A percentile compares a stretch with the other conserved stretches of the same genome.
Evolutionary conservation across 495 filamentous ascomycete genomes (phyloP).

Genomic region (Acidiella bohemica): DNA sequence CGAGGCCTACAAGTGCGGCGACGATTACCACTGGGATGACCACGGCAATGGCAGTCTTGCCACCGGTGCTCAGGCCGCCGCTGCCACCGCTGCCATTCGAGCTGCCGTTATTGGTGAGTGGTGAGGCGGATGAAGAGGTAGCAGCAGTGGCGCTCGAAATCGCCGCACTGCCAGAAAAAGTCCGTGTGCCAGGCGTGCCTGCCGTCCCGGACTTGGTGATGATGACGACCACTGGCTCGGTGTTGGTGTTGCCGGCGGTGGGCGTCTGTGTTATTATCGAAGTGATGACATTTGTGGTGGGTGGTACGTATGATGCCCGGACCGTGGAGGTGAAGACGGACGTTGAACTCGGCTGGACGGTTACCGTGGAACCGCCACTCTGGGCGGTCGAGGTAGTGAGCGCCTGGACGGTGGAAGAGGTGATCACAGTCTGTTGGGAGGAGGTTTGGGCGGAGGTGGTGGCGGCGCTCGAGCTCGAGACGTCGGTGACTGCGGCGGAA

Average conservation of each 20-base stretch:
- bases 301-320: constrained; percentile 20
- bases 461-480: not conserved
- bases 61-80: constrained; percentile 42
- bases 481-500: not conserved
- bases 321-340: constrained; percentile 20
- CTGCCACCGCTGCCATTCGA: constrained; percentile 3
- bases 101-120: constrained; percentile 7
- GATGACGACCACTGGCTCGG: constrained; percentile 10
- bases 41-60: constrained; percentile 81
- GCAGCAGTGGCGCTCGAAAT: constrained; percentile 7
- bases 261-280: constrained; percentile 22
- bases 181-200: constrained; percentile 1
- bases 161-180: too few species aligned
- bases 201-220: constrained; percentile 5
- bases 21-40: constrained; percentile 86
- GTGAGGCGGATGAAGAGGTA: constrained; percentile 12
- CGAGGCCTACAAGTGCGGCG: constrained; percentile 61
- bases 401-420: constrained; percentile 1
- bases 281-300: constrained; percentile 25
- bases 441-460: constrained; percentile 2
- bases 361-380: constrained; percentile 8
- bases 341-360: too few species aligned
- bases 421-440: constrained; percentile 1
- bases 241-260: constrained; percentile 12
- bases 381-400: constrained; percentile 10